Percentiles rank a stretch among this genome's conserved stretches.
These are phyloP conservation scores for Claviceps digitariae DNA, from an alignment of 2,329 filamentous ascomycete species.

Conservation along the genomic window DNA sequence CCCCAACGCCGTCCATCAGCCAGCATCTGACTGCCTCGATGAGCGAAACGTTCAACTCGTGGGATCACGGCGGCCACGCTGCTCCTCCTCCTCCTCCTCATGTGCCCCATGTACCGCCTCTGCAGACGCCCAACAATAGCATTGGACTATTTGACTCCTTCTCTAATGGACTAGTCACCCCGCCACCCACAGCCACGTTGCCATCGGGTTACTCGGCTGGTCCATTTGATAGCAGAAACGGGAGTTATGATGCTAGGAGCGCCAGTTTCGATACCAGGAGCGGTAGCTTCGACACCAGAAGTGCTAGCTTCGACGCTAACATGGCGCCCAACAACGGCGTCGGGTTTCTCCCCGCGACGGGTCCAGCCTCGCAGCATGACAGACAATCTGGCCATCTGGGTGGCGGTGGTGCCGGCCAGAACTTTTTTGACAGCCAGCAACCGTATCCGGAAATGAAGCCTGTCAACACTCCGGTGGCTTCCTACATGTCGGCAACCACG, in stretches of 20 bases:
- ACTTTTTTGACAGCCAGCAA: slow-evolving; percentile 21
- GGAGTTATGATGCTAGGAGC: slow-evolving; percentile 25
- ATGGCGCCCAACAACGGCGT: slow-evolving; percentile 18
- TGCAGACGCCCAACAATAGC: slow-evolving; percentile 20
- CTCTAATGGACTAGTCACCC: slow-evolving; percentile 39
- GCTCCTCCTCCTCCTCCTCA: slow-evolving; percentile 3
- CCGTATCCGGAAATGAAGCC: slow-evolving; percentile 23
- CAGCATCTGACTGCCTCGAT: slow-evolving; percentile 41
- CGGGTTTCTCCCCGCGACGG: slow-evolving; percentile 18
- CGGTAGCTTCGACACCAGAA: slow-evolving; percentile 4
- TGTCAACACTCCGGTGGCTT: slow-evolving; percentile 15
- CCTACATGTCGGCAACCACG: slow-evolving; percentile 18
- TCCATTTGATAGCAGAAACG: slow-evolving; percentile 8
- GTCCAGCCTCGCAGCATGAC: slow-evolving; percentile 12
- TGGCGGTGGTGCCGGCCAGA: slow-evolving; percentile 16
- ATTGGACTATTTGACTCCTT: slow-evolving; percentile 36
- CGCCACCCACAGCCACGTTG: slow-evolving; percentile 40
- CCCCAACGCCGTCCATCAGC: slow-evolving; percentile 33
- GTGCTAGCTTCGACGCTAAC: slow-evolving; percentile 29
- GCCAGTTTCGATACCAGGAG: slow-evolving; percentile 4
- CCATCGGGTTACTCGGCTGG: slow-evolving; percentile 29
- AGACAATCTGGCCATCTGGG: slow-evolving; percentile 13
- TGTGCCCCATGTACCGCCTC: slow-evolving; percentile 18
- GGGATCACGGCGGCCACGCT: slow-evolving; percentile 23
- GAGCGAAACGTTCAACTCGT: slow-evolving; percentile 43